Conservation (phyloP, 2,329 filamentous ascomycete genomes). For the Colletotrichum tropicicola region DNA sequence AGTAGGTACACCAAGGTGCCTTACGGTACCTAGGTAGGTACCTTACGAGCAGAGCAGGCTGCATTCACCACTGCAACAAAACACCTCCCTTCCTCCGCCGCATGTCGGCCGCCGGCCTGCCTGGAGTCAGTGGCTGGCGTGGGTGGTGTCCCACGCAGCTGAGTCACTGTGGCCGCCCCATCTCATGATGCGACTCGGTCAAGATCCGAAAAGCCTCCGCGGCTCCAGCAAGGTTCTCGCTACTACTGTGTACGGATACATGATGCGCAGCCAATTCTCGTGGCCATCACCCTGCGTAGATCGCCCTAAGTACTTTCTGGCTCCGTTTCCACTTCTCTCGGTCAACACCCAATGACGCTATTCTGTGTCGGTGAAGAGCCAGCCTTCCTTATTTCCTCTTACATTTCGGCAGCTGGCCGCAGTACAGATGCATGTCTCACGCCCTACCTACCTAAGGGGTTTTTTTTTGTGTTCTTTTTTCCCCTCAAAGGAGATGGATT, state of each 20-base stretch:
- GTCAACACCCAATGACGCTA: slow-evolving; percentile 17
- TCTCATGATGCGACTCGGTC: slow-evolving; percentile 24
- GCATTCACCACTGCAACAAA: too few species aligned
- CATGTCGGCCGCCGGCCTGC: too few species aligned
- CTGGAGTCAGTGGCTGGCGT: too few species aligned
- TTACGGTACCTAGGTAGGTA: neutral
- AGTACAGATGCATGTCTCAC: too few species aligned
- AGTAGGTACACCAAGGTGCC: too few species aligned
- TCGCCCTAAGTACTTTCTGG: slow-evolving; percentile 3
- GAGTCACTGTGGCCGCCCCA: neutral
- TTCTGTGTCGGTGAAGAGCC: neutral
- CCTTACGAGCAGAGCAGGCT: too few species aligned
- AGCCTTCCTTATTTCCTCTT: neutral
- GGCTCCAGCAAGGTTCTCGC: neutral
- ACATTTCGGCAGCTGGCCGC: too few species aligned
- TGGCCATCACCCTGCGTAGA: slow-evolving; percentile 24
- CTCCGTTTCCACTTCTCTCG: slow-evolving; percentile 24
- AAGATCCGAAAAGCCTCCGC: slow-evolving; percentile 19
- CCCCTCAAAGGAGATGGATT: too few species aligned
- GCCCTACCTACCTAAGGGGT: too few species aligned
- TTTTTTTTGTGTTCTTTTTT: too few species aligned
- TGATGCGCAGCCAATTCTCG: neutral
- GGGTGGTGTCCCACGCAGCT: neutral
- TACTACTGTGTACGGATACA: too few species aligned
- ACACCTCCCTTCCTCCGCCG: too few species aligned